Percentiles rank a stretch among this genome's conserved stretches.
phyloP scores from a whole-genome alignment of 768 basidiomycete genomes.

The Lepiota venenata region DNA sequence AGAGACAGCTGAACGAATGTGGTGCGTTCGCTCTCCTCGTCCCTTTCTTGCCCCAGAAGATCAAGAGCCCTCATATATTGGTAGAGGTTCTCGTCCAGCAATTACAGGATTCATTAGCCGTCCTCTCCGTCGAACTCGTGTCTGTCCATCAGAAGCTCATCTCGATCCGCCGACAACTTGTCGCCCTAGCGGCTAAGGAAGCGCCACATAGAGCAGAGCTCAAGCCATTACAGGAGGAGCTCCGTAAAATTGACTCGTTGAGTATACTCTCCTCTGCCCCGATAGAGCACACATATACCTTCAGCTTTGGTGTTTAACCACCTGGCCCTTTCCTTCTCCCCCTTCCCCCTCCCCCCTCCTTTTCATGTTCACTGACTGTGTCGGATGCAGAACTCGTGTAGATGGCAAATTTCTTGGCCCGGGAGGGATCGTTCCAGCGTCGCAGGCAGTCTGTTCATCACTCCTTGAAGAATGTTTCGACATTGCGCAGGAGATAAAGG shows the following conservation, averaged over 20 bases:
- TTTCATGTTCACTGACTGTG: not conserved
- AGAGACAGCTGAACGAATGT: slow-evolving; percentile 88
- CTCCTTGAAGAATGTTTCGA: slow-evolving; percentile 97
- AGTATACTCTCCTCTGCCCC: slow-evolving; percentile 40
- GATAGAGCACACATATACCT: slow-evolving; percentile 16
- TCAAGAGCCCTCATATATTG: not conserved
- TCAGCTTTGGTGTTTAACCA: slow-evolving; percentile 11
- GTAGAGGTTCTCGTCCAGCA: slow-evolving; percentile 73
- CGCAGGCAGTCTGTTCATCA: slow-evolving; percentile 89
- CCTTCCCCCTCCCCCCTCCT: not conserved
- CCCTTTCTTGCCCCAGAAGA: not conserved
- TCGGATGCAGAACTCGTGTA: slow-evolving; percentile 68
- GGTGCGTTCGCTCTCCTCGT: slow-evolving; percentile 70
- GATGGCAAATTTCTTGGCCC: slow-evolving; percentile 95
- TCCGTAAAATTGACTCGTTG: slow-evolving; percentile 95
- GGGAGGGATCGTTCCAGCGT: slow-evolving; percentile 84
- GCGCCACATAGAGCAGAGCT: slow-evolving; percentile 83
- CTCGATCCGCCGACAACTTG: slow-evolving; percentile 83
- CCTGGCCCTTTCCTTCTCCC: slow-evolving; percentile 8
- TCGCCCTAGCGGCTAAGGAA: slow-evolving; percentile 83
- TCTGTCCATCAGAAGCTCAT: slow-evolving; percentile 91
- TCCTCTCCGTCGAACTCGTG: slow-evolving; percentile 85
- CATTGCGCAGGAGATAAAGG: slow-evolving; percentile 91
- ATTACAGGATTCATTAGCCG: slow-evolving; percentile 81
- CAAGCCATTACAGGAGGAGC: slow-evolving; percentile 87